Conservation (phyloP, 78 protist species). For the Polysphondylium violaceum region DNA sequence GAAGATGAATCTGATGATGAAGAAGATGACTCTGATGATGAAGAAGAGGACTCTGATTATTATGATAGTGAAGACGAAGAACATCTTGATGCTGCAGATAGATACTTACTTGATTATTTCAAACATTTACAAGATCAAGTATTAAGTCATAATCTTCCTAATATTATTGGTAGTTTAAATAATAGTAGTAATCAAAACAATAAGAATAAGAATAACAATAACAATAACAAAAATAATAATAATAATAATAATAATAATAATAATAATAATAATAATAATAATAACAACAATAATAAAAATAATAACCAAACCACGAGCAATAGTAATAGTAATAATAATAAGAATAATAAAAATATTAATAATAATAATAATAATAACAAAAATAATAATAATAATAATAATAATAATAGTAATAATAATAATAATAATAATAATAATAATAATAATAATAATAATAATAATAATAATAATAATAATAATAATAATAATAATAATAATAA, state of each 20-base stretch:
- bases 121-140: not conserved
- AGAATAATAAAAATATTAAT: too few species aligned
- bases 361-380: too few species aligned
- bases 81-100: too few species aligned
- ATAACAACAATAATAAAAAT: too few species aligned
- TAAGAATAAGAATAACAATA: not conserved
- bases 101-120: not conserved
- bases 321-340: too few species aligned
- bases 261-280: too few species aligned
- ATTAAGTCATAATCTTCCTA: not conserved
- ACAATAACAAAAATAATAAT: too few species aligned
- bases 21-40: not conserved
- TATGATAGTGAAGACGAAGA: too few species aligned
- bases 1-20: not conserved
- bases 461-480: slow-evolving; percentile 1
- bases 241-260: too few species aligned
- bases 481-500: slow-evolving; percentile 1
- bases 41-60: not conserved
- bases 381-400: not conserved
- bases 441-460: slow-evolving; percentile 1
- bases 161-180: not conserved
- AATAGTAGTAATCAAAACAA: not conserved
- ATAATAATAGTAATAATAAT: slow-evolving; percentile 9
- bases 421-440: slow-evolving; percentile 1
- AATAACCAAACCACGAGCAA: too few species aligned